Evolutionary conservation across 179 eudicot species (phyloP).

Genomic region (Spergularia azorica): DNA sequence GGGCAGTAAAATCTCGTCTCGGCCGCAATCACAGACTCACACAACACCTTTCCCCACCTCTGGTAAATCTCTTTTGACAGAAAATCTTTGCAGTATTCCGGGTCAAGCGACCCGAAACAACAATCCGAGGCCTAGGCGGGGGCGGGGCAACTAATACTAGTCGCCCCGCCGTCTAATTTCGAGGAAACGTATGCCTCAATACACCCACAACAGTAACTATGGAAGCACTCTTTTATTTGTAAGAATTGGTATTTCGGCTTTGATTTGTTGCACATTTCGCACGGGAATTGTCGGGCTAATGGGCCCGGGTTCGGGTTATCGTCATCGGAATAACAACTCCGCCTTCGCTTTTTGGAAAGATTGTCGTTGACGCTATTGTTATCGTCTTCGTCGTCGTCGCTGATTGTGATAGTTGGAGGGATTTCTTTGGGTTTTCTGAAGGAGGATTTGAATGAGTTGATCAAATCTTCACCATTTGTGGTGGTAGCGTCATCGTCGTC

Average conservation of each 20-base stretch:
- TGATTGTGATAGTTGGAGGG: background rate
- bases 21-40: constrained; percentile 33
- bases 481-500: background rate
- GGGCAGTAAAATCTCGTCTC: constrained; percentile 50
- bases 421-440: background rate
- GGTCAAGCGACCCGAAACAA: background rate
- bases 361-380: background rate
- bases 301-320: background rate
- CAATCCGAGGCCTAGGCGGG: background rate
- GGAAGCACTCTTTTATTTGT: background rate
- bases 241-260: background rate
- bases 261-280: background rate
- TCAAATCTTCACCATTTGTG: too few species aligned
- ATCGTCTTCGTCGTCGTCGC: constrained; percentile 2
- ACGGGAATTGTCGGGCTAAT: background rate
- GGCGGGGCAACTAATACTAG: background rate
- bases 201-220: background rate
- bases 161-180: background rate
- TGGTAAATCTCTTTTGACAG: background rate
- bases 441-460: background rate
- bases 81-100: background rate
- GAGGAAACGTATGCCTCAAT: background rate
- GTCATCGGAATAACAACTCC: background rate
- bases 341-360: background rate
- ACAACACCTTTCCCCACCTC: constrained; percentile 18